These are phyloP conservation scores for Nemania abortiva DNA, from an alignment of 2,329 filamentous ascomycete genomes.

Conservation along the genomic window DNA sequence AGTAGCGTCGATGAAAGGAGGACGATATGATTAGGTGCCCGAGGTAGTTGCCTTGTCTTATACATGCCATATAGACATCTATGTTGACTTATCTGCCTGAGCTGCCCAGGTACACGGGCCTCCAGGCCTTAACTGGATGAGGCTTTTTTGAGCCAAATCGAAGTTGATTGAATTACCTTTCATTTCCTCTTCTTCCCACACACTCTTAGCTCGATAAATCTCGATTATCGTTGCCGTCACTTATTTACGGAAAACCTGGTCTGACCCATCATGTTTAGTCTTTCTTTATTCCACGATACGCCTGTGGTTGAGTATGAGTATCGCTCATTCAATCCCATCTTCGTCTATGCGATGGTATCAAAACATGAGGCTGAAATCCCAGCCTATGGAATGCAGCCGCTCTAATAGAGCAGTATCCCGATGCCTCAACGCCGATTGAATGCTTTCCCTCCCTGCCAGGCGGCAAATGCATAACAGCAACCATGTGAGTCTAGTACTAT, in stretches of 20 bases:
- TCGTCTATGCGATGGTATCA: background rate
- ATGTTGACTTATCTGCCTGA: too few species aligned
- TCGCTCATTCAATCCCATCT: conserved; percentile 16
- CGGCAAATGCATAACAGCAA: conserved; percentile 17
- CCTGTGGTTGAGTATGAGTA: background rate
- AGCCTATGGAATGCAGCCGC: conserved; percentile 17
- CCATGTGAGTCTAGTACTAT: conserved; percentile 1
- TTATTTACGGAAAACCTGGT: background rate
- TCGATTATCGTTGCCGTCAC: background rate
- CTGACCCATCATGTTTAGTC: background rate
- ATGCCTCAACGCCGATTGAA: conserved; percentile 32
- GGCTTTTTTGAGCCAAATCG: too few species aligned
- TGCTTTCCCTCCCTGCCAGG: conserved; percentile 21
- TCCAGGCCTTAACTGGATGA: too few species aligned
- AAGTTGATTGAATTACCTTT: too few species aligned
- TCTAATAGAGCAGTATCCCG: background rate
- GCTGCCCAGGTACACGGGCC: too few species aligned
- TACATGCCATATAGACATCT: too few species aligned
- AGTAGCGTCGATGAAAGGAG: background rate
- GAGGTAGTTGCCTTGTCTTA: too few species aligned
- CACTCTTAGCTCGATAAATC: too few species aligned
- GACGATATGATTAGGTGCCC: background rate
- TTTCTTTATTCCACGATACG: conserved; percentile 10
- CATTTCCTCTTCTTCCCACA: too few species aligned
- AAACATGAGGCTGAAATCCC: conserved; percentile 3